phyloP scores from a whole-genome alignment of 2,329 filamentous ascomycete genomes.

The Dactylellina haptotyla region DNA sequence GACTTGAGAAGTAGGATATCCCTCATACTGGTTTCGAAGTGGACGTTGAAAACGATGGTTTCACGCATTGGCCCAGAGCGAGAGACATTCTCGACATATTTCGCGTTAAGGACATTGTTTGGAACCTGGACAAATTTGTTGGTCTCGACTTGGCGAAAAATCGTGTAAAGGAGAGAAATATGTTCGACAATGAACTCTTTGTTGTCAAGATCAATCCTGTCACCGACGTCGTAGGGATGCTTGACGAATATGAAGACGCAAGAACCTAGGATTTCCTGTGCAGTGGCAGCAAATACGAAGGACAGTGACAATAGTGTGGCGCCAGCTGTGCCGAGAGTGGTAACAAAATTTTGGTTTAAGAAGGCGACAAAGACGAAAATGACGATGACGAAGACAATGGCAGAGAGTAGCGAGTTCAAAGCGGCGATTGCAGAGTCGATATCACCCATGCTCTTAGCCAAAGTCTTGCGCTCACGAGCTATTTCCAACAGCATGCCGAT shows the following conservation, averaged over 20 bases:
- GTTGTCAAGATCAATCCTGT: conserved; percentile 82
- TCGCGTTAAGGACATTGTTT: conserved; percentile 87
- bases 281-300: conserved; percentile 91
- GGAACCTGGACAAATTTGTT: conserved; percentile 84
- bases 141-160: conserved; percentile 84
- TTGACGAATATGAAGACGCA: conserved; percentile 99
- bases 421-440: conserved; percentile 78
- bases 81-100: conserved; percentile 95
- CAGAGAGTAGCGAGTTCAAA: conserved; percentile 84
- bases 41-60: conserved; percentile 79
- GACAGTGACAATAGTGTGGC: conserved; percentile 94
- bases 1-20: conserved; percentile 70
- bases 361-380: conserved; percentile 89
- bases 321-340: conserved; percentile 86
- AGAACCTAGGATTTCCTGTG: conserved; percentile 94
- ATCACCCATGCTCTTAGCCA: conserved; percentile 94
- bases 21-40: conserved; percentile 76
- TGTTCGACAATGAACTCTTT: conserved; percentile 81
- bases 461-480: conserved; percentile 85
- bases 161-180: conserved; percentile 91
- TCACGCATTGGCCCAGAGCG: conserved; percentile 93
- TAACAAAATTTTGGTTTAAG: conserved; percentile 84
- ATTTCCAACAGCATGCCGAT: conserved; percentile 85
- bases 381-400: conserved; percentile 80
- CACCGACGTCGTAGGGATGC: conserved; percentile 95